Conservation (phyloP, 148 eudicot species). For the Spergularia marina region DNA sequence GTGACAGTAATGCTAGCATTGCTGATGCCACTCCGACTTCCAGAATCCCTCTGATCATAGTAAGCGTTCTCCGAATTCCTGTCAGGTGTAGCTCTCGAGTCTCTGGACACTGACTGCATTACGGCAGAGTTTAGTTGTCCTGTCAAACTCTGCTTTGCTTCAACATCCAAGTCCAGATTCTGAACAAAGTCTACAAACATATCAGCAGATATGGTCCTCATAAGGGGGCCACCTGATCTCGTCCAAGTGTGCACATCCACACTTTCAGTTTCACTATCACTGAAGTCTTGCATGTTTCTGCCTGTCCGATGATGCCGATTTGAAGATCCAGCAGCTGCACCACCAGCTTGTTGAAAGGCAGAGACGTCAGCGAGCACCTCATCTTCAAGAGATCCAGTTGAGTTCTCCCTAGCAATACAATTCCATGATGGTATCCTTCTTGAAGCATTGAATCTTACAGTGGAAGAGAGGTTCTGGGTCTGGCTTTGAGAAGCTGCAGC, state of each 20-base stretch:
- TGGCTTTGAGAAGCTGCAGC: conserved; percentile 45
- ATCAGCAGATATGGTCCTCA: conserved; percentile 88
- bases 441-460: conserved; percentile 65
- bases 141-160: conserved; percentile 29
- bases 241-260: conserved; percentile 73
- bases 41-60: conserved; percentile 43
- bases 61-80: conserved; percentile 46
- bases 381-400: conserved; percentile 91
- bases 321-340: conserved; percentile 20
- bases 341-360: conserved; percentile 42
- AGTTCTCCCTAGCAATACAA: conserved; percentile 81
- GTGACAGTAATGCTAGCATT: conserved; percentile 53
- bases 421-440: conserved; percentile 95
- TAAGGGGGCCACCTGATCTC: conserved; percentile 87
- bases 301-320: conserved; percentile 37
- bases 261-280: conserved; percentile 82
- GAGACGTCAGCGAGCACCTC: conserved; percentile 53
- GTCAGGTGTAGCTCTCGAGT: conserved; percentile 45
- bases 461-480: conserved; percentile 25
- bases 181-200: conserved; percentile 68
- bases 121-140: conserved; percentile 35
- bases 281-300: conserved; percentile 51
- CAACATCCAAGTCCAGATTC: conserved; percentile 52
- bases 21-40: conserved; percentile 23
- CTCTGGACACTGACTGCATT: conserved; percentile 34